Conservation (phyloP, 1,139 yeast species). For the Yarrowia galli region DNA sequence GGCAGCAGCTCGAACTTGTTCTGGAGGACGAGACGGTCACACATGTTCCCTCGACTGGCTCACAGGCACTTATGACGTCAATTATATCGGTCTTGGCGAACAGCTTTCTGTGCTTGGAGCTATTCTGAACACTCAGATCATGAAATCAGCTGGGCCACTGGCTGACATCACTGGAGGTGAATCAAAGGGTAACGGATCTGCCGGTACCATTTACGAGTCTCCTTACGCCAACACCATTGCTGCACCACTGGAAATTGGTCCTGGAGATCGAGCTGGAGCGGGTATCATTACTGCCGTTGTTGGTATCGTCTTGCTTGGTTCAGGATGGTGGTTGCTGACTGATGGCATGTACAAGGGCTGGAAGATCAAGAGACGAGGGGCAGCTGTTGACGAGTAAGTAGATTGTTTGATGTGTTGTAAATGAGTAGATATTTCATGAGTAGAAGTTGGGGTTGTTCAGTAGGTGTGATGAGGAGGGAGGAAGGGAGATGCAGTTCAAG, state of each 20-base stretch:
- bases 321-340: constrained; percentile 73
- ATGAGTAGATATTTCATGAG: too few species aligned
- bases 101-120: constrained; percentile 8
- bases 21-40: constrained; percentile 17
- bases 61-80: background rate
- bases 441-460: too few species aligned
- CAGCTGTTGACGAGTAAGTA: background rate
- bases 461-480: too few species aligned
- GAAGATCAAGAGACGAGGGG: constrained; percentile 5
- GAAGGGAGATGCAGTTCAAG: too few species aligned
- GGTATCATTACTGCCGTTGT: constrained; percentile 81
- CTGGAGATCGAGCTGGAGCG: constrained; percentile 86
- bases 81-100: constrained; percentile 31
- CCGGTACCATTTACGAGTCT: constrained; percentile 47
- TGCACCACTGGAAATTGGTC: constrained; percentile 58
- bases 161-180: constrained; percentile 30
- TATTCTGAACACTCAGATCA: constrained; percentile 15
- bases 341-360: constrained; percentile 43
- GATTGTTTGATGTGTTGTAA: background rate
- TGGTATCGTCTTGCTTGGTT: constrained; percentile 67
- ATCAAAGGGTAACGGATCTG: constrained; percentile 43
- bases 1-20: constrained; percentile 2
- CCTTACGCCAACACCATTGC: constrained; percentile 45
- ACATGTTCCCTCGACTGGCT: constrained; percentile 12
- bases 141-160: background rate